Percentiles rank a stretch among this genome's conserved stretches.
These are phyloP conservation scores for Rhododendron williamsianum DNA, from an alignment of 148 eudicot species.

Conservation along the genomic window DNA sequence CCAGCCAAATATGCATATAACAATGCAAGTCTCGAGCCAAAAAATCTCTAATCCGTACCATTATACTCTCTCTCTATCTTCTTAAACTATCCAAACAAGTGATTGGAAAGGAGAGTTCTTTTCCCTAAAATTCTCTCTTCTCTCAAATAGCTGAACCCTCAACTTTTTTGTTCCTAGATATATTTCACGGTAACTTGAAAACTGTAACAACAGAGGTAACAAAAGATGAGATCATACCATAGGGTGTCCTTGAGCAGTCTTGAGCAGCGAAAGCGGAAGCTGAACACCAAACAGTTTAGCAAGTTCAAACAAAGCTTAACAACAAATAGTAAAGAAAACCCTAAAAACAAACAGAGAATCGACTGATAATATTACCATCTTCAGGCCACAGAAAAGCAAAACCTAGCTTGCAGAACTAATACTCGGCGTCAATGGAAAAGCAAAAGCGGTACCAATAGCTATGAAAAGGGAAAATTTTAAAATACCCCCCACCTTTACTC, in stretches of 20 bases:
- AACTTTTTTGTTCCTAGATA: background rate
- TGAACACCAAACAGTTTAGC: conserved; percentile 10
- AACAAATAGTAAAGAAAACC: background rate
- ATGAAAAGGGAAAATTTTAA: no score
- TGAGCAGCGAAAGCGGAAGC: conserved; percentile 77
- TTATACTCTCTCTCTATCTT: background rate
- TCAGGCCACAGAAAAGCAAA: conserved; percentile 1
- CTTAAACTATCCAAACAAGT: background rate
- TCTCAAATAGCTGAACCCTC: background rate
- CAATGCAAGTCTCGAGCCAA: background rate
- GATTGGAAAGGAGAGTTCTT: background rate
- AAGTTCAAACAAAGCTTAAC: background rate
- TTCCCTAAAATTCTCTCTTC: background rate
- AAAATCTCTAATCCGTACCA: background rate
- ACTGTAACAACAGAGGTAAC: background rate
- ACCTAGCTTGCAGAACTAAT: background rate
- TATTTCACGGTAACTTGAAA: background rate
- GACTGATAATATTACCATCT: conserved; percentile 8
- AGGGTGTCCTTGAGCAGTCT: conserved; percentile 88
- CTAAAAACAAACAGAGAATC: background rate
- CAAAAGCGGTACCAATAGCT: background rate
- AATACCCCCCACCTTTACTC: no score
- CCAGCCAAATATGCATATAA: background rate
- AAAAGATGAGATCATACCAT: conserved; percentile 38
- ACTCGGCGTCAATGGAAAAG: background rate